Base-by-base conservation (phyloP, 1,284 basidiomycete species). In the Mycena sp. region DNA sequence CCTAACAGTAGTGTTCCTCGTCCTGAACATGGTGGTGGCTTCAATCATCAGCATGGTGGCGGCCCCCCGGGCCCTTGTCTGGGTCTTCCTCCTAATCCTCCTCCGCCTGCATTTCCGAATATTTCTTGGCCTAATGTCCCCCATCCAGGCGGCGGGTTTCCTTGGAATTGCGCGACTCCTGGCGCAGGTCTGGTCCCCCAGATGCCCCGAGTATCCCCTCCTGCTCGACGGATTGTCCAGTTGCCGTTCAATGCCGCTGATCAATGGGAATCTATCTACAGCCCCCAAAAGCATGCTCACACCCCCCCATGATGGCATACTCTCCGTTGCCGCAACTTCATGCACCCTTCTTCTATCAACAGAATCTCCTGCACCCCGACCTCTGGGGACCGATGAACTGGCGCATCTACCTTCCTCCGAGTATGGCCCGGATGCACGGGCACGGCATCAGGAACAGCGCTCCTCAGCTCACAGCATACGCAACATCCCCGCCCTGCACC, bases 181-280 rank as follows among this genome's bases (percentile, higher is more conserved):
- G 10, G 19, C 16, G n/a, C 26, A 41, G n/a, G 11, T 17, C 38
- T 21, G n/a, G 19, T 14, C 26, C 29, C 40, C 6, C 38, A 32
- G 35, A 43, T n/a, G 4, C 52, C 52, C 2, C 40, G 44, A 5
- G 7, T 16, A 6, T 25, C 23, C 7, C 43, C 43, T 7, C 30
- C 19, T 16, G 21, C 41, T 9, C 35, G 28, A 16, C 21, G 53
- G 19, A 46, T n/a, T 2, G 53, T 37, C 3, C 53, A 55, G n/a
- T 11, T 44, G 10, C 69, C 70, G 3, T 50, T 35, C 9, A 38
- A 71, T 11, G 74, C 76, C 14, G 57, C 69, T 14, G 62, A 77
- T n/a, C 67, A 73, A 50, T 78, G 77, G 77, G 77, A 76, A 50
- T 67, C 77, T 44, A 62, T 74, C 25, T 75, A 74, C 61, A 61